Conservation (phyloP, 2,329 filamentous ascomycete genomes). For the Paraphaeosphaeria minitans region DNA sequence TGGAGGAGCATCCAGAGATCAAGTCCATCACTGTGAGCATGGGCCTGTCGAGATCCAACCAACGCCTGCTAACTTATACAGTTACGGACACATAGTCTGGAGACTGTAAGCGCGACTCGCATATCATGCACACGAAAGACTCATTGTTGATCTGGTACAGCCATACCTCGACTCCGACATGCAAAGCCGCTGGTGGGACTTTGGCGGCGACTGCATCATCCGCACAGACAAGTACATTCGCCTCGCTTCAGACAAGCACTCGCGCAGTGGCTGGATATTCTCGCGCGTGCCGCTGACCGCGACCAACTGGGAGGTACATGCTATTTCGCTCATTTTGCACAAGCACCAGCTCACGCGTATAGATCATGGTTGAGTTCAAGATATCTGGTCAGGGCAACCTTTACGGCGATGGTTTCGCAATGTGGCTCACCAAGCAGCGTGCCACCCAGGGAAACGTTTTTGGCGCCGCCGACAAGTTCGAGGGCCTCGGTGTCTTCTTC, state of each 20-base stretch:
- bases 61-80: slow-evolving; percentile 48
- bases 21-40: slow-evolving; percentile 68
- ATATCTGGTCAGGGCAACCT: slow-evolving; percentile 87
- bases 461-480: slow-evolving; percentile 84
- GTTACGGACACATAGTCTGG: slow-evolving; percentile 85
- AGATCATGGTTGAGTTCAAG: slow-evolving; percentile 93
- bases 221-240: slow-evolving; percentile 82
- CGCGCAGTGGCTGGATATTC: slow-evolving; percentile 91
- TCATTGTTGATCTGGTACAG: slow-evolving; percentile 52
- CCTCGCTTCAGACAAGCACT: slow-evolving; percentile 86
- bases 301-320: slow-evolving; percentile 87
- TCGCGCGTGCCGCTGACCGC: slow-evolving; percentile 92
- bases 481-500: slow-evolving; percentile 93
- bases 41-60: slow-evolving; percentile 10
- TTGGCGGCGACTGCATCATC: slow-evolving; percentile 92
- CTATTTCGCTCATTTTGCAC: not conserved
- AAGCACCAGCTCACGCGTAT: slow-evolving; percentile 32
- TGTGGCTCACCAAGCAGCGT: slow-evolving; percentile 97
- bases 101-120: slow-evolving; percentile 65
- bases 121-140: not conserved
- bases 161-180: slow-evolving; percentile 98
- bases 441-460: slow-evolving; percentile 83
- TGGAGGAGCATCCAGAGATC: slow-evolving; percentile 55
- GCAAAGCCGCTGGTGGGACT: slow-evolving; percentile 99
- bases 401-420: slow-evolving; percentile 93